phyloP scores from a whole-genome alignment of 352 stramenopile genomes.

The Phytophthora pini region DNA sequence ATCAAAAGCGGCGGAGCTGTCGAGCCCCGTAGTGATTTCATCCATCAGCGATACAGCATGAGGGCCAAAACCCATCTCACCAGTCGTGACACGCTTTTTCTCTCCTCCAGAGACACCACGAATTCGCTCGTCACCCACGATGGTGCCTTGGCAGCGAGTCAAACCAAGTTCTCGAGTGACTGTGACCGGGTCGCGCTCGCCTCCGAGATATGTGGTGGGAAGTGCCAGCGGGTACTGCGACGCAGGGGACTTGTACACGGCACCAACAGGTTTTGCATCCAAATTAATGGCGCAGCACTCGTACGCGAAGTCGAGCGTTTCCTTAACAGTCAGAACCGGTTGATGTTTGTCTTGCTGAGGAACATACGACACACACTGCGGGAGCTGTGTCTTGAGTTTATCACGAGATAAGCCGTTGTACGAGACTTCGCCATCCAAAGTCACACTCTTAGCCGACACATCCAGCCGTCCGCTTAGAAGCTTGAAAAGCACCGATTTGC shows the following conservation, averaged over 20 bases:
- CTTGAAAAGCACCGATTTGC: conserved; percentile 60
- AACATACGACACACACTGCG: conserved; percentile 56
- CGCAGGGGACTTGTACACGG: conserved; percentile 31
- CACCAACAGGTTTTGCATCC: conserved; percentile 18
- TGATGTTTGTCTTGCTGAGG: conserved; percentile 81
- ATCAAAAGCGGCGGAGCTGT: conserved; percentile 56
- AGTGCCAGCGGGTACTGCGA: conserved; percentile 35
- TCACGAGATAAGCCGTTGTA: conserved; percentile 49
- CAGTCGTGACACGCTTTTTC: conserved; percentile 92
- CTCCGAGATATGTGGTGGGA: conserved; percentile 38
- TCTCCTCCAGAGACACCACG: conserved; percentile 87
- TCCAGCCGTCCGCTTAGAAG: conserved; percentile 45
- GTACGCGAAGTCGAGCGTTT: conserved; percentile 94
- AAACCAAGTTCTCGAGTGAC: conserved; percentile 50
- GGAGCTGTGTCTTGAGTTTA: conserved; percentile 40
- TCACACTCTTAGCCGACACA: conserved; percentile 22
- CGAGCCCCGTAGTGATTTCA: conserved; percentile 60
- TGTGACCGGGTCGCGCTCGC: conserved; percentile 38
- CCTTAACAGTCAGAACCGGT: conserved; percentile 88
- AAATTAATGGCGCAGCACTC: conserved; percentile 67
- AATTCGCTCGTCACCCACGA: conserved; percentile 60
- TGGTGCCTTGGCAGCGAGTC: conserved; percentile 54
- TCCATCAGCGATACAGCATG: conserved; percentile 54
- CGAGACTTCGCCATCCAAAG: conserved; percentile 41
- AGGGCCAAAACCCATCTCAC: conserved; percentile 85